These are phyloP conservation scores for Globisporangium takayamanum DNA, from an alignment of 352 stramenopile genomes.

Conservation along the genomic window DNA sequence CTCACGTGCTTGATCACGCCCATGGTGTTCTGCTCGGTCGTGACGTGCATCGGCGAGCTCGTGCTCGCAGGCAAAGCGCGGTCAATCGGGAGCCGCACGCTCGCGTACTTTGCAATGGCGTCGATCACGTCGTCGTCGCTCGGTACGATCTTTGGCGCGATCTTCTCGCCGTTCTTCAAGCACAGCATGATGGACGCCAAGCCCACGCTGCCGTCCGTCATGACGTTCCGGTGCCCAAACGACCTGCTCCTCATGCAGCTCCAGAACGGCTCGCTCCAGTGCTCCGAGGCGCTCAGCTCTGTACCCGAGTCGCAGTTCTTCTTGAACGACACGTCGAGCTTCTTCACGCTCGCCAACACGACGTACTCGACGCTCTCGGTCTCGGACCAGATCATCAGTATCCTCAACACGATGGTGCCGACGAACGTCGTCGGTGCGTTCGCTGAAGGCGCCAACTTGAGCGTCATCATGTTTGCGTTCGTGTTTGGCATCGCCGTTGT, in stretches of 20 bases:
- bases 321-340: conserved; percentile 47
- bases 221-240: conserved; percentile 45
- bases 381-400: conserved; percentile 65
- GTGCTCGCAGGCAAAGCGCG: conserved; percentile 28
- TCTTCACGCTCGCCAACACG: conserved; percentile 28
- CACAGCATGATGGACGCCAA: neutral
- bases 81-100: conserved; percentile 27
- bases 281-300: conserved; percentile 27
- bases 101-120: conserved; percentile 20
- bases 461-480: conserved; percentile 71
- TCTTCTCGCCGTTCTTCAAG: conserved; percentile 24
- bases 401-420: conserved; percentile 56
- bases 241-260: conserved; percentile 30
- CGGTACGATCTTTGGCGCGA: conserved; percentile 22
- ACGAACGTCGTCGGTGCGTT: conserved; percentile 71
- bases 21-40: conserved; percentile 34
- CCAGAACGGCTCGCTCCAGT: conserved; percentile 32
- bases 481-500: conserved; percentile 56
- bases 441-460: conserved; percentile 43
- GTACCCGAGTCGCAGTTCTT: conserved; percentile 30
- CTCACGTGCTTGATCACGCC: conserved; percentile 43
- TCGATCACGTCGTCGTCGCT: conserved; percentile 26
- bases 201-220: conserved; percentile 13
- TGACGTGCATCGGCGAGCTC: conserved; percentile 26
- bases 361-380: conserved; percentile 42